A percentile compares a stretch with the other conserved stretches of the same genome.
Evolutionary conservation across 169 alveolate genomes (phyloP).

Genomic region (Eimeria falciformis): DNA sequence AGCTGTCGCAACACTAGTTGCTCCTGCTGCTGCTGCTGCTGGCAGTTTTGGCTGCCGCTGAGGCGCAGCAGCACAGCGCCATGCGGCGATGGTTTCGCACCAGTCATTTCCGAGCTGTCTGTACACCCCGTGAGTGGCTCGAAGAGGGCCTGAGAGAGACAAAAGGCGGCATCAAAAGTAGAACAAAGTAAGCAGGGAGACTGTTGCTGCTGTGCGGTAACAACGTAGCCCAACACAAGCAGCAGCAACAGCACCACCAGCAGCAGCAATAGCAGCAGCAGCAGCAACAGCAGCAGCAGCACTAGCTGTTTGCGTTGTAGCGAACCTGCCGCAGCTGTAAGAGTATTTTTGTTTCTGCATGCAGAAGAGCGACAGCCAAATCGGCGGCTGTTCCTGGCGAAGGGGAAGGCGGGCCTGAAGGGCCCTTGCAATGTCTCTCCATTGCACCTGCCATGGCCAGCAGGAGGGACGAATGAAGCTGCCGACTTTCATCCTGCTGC

Average conservation of each 20-base stretch:
- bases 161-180: constrained; percentile 16
- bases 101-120: neutral
- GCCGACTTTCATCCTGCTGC: constrained; percentile 11
- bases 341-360: constrained; percentile 40
- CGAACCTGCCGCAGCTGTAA: constrained; percentile 55
- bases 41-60: constrained; percentile 26
- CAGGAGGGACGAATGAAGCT: constrained; percentile 42
- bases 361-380: constrained; percentile 49
- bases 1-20: constrained; percentile 32
- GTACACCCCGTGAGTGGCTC: constrained; percentile 53
- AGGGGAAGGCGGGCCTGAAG: neutral
- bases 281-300: constrained; percentile 24
- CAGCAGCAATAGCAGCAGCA: neutral
- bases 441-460: constrained; percentile 42
- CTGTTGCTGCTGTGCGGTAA: no score
- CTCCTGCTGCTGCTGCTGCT: constrained; percentile 23
- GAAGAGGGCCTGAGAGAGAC: constrained; percentile 17
- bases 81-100: neutral
- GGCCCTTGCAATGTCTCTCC: constrained; percentile 6
- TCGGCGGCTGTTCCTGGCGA: constrained; percentile 16
- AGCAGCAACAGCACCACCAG: neutral
- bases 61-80: constrained; percentile 31
- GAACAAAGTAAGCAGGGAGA: neutral
- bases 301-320: neutral
- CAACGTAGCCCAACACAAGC: neutral